Percentiles rank a stretch among this genome's conserved stretches.
Conservation (phyloP, 1,284 basidiomycete species). For the Ustilago hordei region DNA sequence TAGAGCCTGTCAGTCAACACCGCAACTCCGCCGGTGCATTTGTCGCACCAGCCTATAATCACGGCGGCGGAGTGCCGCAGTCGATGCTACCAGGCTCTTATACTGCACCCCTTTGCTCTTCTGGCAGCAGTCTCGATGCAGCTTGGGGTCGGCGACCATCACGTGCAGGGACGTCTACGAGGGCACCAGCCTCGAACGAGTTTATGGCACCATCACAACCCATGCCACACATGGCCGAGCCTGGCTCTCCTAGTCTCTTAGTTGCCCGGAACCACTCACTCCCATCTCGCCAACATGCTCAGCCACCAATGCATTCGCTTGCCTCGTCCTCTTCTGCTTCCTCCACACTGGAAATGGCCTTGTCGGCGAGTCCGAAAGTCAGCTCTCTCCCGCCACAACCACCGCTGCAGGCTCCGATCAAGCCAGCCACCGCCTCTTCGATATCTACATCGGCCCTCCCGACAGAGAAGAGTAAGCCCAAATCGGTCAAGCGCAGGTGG, state of each 20-base stretch:
- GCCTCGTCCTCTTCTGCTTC: slow-evolving; percentile 11
- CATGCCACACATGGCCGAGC: slow-evolving; percentile 24
- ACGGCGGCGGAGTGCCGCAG: neutral
- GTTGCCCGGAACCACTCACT: slow-evolving; percentile 22
- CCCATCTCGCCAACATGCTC: slow-evolving; percentile 15
- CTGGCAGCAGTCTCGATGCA: slow-evolving; percentile 39
- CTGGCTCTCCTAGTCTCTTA: slow-evolving; percentile 34
- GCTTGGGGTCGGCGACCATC: slow-evolving; percentile 24
- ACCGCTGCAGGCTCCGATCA: neutral
- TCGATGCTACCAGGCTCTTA: slow-evolving; percentile 5
- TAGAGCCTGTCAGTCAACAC: neutral
- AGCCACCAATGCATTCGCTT: slow-evolving; percentile 6
- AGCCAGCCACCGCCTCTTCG: neutral
- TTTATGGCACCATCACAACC: slow-evolving; percentile 5
- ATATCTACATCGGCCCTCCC: slow-evolving; percentile 14
- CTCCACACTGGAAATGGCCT: slow-evolving; percentile 35
- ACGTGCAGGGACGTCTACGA: slow-evolving; percentile 1
- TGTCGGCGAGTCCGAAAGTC: slow-evolving; percentile 24
- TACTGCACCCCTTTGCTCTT: slow-evolving; percentile 10
- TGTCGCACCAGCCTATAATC: neutral
- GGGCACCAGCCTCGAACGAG: slow-evolving; percentile 1
- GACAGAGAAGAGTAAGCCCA: slow-evolving; percentile 15
- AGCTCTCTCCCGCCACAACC: neutral
- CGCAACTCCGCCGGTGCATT: neutral
- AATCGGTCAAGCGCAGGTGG: slow-evolving; percentile 15